Evolutionary conservation across 768 basidiomycete species (phyloP), one percentile per base, ranked within the genome.

Genomic region (Boletus sensibilis): DNA sequence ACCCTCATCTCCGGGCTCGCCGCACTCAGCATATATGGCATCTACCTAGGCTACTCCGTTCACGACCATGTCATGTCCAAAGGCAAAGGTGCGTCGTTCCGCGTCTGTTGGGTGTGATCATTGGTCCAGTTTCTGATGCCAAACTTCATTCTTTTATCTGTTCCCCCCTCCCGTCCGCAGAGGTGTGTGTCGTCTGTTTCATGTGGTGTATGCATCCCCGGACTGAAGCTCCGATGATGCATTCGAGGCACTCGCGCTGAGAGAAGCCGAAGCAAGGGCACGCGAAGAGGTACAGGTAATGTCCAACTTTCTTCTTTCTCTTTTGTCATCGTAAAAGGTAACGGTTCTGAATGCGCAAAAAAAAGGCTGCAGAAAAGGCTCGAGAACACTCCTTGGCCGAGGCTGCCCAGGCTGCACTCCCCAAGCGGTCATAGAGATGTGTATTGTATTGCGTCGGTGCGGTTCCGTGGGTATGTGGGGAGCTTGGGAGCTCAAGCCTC

Each of bases 1-100:
- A 68, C 68, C 27, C 16, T 74, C 37, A 68, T 72, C 53, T 60
- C 58, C 7, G 68, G 71, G 40, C 71, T 72, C 23, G 60, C 65
- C 16, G 60, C 41, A 23, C 61, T 72, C 44, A 69, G 59, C 16
- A 34, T 69, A 11, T 72, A 72, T 25, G 71, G 71, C 39, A 12
- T 72, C 20, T 72, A 71, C 56, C 45, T 72, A 34, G 71, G 72
- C 14, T 71, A 69, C 54, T 66, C 67, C 18, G 68, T 72, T 11
- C 71, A 72, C 25, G 59, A 49, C 11, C 70, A 72, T 27, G 64
- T 72, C 44, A 65, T 72, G 58, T 27, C 57, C 47, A 72, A 68
- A 55, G 71, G 71, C 23, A 64, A 55, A 68, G 71, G 71, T 72
- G 33, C 25, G 72, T 55, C 35, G 70, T 55, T 43, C 23, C 20